Evolutionary conservation across 192 early-diverging fungal species (phyloP).

Genomic region (Coemansia sp.): DNA sequence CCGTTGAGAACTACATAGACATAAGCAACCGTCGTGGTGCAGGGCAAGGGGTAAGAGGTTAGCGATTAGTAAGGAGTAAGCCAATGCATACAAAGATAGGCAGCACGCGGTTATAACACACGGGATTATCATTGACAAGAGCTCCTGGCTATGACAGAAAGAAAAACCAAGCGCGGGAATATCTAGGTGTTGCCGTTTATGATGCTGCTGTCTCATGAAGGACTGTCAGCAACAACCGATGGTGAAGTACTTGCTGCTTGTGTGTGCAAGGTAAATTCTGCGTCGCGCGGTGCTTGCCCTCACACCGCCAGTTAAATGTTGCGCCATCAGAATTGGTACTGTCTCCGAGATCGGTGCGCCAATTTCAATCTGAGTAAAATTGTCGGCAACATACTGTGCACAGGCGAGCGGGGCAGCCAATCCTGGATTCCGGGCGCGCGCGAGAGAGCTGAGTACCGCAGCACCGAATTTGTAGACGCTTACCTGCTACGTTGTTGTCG

Average conservation of each 20-base stretch:
- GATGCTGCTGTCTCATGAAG: neutral
- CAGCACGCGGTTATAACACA: neutral
- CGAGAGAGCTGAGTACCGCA: slow-evolving; percentile 1
- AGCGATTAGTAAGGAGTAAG: neutral
- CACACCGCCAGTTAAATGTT: neutral
- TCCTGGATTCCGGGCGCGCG: neutral
- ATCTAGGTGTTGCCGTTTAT: neutral
- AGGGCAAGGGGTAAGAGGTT: neutral
- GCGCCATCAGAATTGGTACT: slow-evolving; percentile 18
- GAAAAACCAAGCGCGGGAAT: neutral
- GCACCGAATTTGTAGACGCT: neutral
- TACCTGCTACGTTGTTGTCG: slow-evolving; percentile 6
- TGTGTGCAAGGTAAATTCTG: neutral
- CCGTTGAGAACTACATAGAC: neutral
- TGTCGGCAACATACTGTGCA: neutral
- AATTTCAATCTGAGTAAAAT: neutral
- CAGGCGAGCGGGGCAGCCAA: neutral
- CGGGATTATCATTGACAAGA: neutral
- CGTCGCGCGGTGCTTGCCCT: neutral
- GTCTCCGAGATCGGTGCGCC: neutral
- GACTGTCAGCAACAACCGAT: neutral
- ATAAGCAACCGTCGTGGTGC: neutral
- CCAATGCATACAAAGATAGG: neutral
- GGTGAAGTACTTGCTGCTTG: neutral
- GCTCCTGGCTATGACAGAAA: too few species aligned